Conservation (phyloP, 257 asterid genomes). For the Lavandula angustifolia region DNA sequence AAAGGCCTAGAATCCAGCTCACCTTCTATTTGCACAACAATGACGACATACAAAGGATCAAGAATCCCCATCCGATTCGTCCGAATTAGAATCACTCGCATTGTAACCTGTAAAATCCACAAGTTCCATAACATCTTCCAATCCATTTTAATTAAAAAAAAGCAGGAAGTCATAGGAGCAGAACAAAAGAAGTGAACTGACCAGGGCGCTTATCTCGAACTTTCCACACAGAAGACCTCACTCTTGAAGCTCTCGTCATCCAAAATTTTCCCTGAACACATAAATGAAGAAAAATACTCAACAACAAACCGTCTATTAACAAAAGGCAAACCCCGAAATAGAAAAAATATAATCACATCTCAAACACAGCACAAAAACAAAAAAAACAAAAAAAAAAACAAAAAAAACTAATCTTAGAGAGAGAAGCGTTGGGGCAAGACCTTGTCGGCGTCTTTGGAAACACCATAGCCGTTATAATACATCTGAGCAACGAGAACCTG, state of each 20-base stretch:
- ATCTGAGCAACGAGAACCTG: slow-evolving; percentile 76
- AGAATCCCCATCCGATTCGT: slow-evolving; percentile 41
- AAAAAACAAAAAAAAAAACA: too few species aligned
- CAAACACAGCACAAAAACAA: slow-evolving; percentile 1
- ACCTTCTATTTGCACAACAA: slow-evolving; percentile 29
- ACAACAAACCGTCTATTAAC: too few species aligned
- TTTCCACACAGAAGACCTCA: slow-evolving; percentile 42
- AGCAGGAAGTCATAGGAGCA: neutral
- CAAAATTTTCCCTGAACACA: neutral
- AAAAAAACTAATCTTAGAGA: too few species aligned
- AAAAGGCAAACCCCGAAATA: too few species aligned
- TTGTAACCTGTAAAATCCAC: slow-evolving; percentile 53
- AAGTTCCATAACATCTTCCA: slow-evolving; percentile 2
- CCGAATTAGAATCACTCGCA: slow-evolving; percentile 79
- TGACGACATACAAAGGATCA: slow-evolving; percentile 26
- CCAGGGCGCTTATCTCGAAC: slow-evolving; percentile 76
- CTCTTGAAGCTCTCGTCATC: neutral
- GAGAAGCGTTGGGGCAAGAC: slow-evolving; percentile 31
- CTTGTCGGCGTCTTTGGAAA: slow-evolving; percentile 54
- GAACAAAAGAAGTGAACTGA: slow-evolving; percentile 27
- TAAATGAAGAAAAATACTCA: neutral
- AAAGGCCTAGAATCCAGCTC: slow-evolving; percentile 28
- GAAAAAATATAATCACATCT: too few species aligned
- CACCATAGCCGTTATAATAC: slow-evolving; percentile 69
- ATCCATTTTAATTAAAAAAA: neutral